A percentile compares a stretch with the other conserved stretches of the same genome.
These are phyloP conservation scores for Zychaea mexicana DNA, from an alignment of 371 early-diverging fungal species.

Conservation along the genomic window DNA sequence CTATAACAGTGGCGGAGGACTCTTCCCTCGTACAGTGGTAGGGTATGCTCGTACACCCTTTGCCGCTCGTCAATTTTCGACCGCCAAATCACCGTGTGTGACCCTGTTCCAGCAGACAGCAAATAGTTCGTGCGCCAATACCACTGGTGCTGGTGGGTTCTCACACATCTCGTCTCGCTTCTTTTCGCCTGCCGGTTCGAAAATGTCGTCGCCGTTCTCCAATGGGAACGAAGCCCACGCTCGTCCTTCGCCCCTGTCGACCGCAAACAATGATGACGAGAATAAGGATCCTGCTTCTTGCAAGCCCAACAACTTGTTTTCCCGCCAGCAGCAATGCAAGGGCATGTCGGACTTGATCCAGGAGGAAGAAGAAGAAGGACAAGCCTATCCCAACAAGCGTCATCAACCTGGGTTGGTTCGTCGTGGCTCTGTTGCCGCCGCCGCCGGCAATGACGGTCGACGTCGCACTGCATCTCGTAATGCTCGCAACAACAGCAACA, in stretches of 20 bases:
- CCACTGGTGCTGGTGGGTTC: too few species aligned
- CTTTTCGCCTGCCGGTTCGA: constrained; percentile 21
- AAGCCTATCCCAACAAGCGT: background rate
- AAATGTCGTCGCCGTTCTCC: constrained; percentile 12
- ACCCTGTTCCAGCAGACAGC: constrained; percentile 17
- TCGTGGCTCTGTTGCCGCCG: constrained; percentile 6
- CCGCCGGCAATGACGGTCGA: background rate
- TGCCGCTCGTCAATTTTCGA: constrained; percentile 16
- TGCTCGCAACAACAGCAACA: background rate
- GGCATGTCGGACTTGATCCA: constrained; percentile 16
- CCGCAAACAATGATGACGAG: background rate
- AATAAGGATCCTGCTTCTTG: background rate
- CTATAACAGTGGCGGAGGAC: constrained; percentile 2
- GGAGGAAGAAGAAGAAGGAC: constrained; percentile 14
- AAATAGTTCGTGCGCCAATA: background rate
- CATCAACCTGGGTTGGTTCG: constrained; percentile 12
- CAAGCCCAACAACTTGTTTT: constrained; percentile 2
- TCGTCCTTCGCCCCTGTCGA: constrained; percentile 10
- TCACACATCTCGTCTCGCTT: constrained; percentile 24
- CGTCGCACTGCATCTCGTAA: background rate
- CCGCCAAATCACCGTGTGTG: constrained; percentile 14
- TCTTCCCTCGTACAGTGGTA: constrained; percentile 15
- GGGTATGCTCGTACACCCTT: constrained; percentile 19
- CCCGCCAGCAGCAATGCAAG: background rate
- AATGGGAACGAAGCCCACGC: constrained; percentile 5